Conservation (phyloP, 164 flowering plant genomes). For the Houttuynia cordata region DNA sequence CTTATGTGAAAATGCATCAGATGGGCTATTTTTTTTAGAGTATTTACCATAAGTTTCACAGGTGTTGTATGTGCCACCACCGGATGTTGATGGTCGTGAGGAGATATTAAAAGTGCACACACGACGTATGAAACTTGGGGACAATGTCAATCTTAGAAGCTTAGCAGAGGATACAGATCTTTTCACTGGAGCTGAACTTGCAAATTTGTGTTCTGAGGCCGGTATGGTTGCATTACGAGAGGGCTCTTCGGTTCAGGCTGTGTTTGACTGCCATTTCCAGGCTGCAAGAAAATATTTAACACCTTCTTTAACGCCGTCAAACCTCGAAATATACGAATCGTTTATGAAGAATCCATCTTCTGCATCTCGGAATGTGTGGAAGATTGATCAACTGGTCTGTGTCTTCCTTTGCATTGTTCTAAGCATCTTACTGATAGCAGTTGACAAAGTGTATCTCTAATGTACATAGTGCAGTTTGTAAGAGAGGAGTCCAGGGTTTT, state of each 20-base stretch:
- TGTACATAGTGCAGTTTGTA: no score
- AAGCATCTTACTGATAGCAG: no score
- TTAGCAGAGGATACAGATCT: constrained; percentile 78
- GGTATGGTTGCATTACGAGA: constrained; percentile 83
- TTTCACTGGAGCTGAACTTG: constrained; percentile 90
- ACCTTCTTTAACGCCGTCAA: constrained; percentile 47
- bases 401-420: no score
- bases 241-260: constrained; percentile 51
- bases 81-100: constrained; percentile 67
- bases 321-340: constrained; percentile 36
- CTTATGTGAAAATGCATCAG: not conserved
- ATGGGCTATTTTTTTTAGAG: not conserved
- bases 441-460: no score
- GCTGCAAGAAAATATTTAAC: constrained; percentile 37
- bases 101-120: constrained; percentile 85
- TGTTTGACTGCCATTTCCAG: constrained; percentile 56
- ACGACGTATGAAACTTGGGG: constrained; percentile 45
- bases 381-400: no score
- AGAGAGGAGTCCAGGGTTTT: no score
- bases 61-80: constrained; percentile 94
- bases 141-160: constrained; percentile 56
- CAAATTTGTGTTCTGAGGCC: constrained; percentile 74
- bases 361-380: not conserved
- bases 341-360: constrained; percentile 37
- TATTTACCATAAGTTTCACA: constrained; percentile 7